Evolutionary conservation across 129 eudicot species (phyloP), one percentile per base, ranked within the genome.

Genomic region (Sambucus nigra): DNA sequence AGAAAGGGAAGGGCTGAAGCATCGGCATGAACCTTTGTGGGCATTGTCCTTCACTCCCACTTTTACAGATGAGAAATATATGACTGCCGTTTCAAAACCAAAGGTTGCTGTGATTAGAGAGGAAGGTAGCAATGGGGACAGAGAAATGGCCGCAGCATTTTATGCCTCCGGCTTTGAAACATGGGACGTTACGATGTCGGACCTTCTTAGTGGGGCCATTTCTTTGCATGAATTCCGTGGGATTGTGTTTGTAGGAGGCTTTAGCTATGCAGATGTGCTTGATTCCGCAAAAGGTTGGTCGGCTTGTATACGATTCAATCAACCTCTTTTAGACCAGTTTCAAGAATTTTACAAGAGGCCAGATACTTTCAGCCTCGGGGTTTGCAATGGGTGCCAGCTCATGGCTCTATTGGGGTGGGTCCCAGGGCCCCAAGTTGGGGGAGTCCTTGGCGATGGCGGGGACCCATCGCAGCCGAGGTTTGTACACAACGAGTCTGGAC

Each of bases 261-360:
- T 91, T 65, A 91, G 99, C 70, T 91, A 91, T 23, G 99, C 95
- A 0, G 99, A 91, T 66, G 99, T 91, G 15, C 87, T 91, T 5
- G 99, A 83, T 58, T 91, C 99, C 1, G 99, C 95, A 11, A 91
- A 91, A 67, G 99, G 99, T 13, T 91, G 99, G 99, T 82, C 87
- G 2, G 95, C 94, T 64, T 91, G 95, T 4, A 82, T 91, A 49
- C 69, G 99, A 55, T 91, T 91, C 27, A 85, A 91, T 46, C 73
- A 78, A 41, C 86, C 99, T 32, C 81, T 91, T 13, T 47, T 91
- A 26, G 69, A 66, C 42, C 99, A 91, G 63, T 91, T 91, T 60
- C 87, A 80, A 48, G 87, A 85, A 32, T 91, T 91, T 44, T 86
- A 91, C 53, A 68, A 70, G 17, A 73, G 94, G 0, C 61, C 75